Percentiles rank a stretch among this genome's conserved stretches.
phyloP scores from a whole-genome alignment of 2,329 filamentous ascomycete genomes.

The Monosporascus sp. region DNA sequence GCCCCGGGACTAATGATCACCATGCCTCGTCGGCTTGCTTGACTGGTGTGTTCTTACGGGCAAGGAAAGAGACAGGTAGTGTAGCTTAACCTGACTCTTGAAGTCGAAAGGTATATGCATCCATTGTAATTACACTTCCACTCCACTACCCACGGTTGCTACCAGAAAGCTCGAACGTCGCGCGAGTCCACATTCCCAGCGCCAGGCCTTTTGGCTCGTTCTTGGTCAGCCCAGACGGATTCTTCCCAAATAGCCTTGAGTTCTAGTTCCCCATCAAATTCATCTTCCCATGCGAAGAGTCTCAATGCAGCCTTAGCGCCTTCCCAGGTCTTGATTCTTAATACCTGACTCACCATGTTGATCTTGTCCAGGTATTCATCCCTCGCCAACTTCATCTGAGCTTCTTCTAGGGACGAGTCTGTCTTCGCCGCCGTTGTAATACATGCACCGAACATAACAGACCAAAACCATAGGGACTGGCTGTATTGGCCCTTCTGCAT shows the following conservation, averaged over 20 bases:
- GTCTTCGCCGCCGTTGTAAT: slow-evolving; percentile 33
- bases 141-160: neutral
- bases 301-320: slow-evolving; percentile 31
- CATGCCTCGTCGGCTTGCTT: too few species aligned
- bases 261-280: slow-evolving; percentile 34
- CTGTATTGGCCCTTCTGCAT: slow-evolving; percentile 37
- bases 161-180: slow-evolving; percentile 7
- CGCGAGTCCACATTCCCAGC: slow-evolving; percentile 4
- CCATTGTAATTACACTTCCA: neutral
- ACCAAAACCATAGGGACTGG: slow-evolving; percentile 40
- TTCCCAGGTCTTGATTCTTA: slow-evolving; percentile 34
- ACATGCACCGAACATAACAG: slow-evolving; percentile 40
- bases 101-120: too few species aligned
- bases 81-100: too few species aligned
- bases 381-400: slow-evolving; percentile 33
- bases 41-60: too few species aligned
- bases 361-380: slow-evolving; percentile 37
- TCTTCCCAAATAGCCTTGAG: slow-evolving; percentile 37
- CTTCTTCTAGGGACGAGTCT: slow-evolving; percentile 29
- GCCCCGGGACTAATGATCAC: too few species aligned
- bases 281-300: slow-evolving; percentile 35
- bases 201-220: slow-evolving; percentile 9
- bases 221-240: slow-evolving; percentile 26
- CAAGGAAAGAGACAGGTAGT: too few species aligned
- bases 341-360: slow-evolving; percentile 31